Percentiles rank a stretch among this genome's conserved stretches.
phyloP scores from a whole-genome alignment of 441 rosid species.

The Aleurites moluccanus region DNA sequence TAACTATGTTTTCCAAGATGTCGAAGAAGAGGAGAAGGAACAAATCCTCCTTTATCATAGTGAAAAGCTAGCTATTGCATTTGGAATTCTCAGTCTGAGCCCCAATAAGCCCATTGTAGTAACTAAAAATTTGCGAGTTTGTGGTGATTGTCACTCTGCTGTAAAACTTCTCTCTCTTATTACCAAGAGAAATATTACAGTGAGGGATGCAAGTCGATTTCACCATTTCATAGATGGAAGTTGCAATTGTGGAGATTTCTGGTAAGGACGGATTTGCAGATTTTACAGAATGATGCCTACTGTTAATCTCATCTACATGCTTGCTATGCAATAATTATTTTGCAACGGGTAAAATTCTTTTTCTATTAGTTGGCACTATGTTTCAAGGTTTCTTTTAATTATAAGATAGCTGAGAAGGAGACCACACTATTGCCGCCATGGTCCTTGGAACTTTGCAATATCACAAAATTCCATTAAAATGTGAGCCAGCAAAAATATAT shows the following conservation, averaged over 20 bases:
- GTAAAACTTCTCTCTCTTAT: constrained; percentile 31
- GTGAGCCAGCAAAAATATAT: neutral
- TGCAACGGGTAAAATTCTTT: neutral
- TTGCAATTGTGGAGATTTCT: constrained; percentile 36
- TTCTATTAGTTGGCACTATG: neutral
- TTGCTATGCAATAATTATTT: neutral
- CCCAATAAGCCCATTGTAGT: constrained; percentile 28
- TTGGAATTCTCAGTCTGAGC: constrained; percentile 29
- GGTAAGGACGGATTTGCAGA: constrained; percentile 20
- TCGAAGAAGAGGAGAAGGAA: constrained; percentile 41
- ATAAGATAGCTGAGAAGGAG: neutral
- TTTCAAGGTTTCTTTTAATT: neutral
- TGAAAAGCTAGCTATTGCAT: constrained; percentile 38
- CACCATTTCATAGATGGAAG: constrained; percentile 35
- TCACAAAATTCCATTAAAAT: neutral
- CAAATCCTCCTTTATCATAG: constrained; percentile 31
- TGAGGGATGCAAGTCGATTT: constrained; percentile 37
- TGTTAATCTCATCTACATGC: neutral
- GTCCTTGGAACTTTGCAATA: too few relatives aligned
- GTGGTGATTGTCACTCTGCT: constrained; percentile 35
- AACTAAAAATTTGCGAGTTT: constrained; percentile 33
- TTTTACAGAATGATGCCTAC: neutral
- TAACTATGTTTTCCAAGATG: constrained; percentile 31
- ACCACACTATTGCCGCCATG: neutral
- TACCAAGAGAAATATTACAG: constrained; percentile 29